Conservation (phyloP, 1,139 yeast genomes). For the Saccharomyces uvarum region DNA sequence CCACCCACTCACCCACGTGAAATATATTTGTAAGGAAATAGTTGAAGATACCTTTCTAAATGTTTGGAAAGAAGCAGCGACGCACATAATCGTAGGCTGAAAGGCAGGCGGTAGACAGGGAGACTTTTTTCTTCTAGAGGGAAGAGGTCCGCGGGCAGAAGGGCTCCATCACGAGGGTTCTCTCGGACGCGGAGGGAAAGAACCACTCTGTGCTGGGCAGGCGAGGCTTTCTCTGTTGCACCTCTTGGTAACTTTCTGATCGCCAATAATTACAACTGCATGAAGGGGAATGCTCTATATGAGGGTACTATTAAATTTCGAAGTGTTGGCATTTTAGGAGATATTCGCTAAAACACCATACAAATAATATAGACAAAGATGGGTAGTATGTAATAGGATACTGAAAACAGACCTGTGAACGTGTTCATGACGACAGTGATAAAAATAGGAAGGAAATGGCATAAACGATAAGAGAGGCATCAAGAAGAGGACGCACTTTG, state of each 20-base stretch:
- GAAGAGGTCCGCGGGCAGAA: neutral
- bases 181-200: neutral
- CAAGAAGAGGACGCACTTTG: neutral
- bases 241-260: neutral
- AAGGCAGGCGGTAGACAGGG: too few species aligned
- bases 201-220: neutral
- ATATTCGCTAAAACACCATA: neutral
- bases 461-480: neutral
- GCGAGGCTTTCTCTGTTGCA: neutral
- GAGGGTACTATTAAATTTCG: neutral
- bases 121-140: too few species aligned
- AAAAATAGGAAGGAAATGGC: neutral
- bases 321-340: neutral
- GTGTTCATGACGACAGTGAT: neutral
- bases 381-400: conserved; percentile 50
- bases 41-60: neutral
- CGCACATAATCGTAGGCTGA: too few species aligned
- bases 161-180: neutral
- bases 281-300: neutral
- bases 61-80: neutral
- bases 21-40: neutral
- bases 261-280: neutral
- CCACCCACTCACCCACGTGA: neutral
- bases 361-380: conserved; percentile 39
- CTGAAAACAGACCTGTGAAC: neutral